Percentiles rank a stretch among this genome's conserved stretches.
Evolutionary conservation across 257 asterid genomes (phyloP).

Genomic region (Nicotiana attenuata): DNA sequence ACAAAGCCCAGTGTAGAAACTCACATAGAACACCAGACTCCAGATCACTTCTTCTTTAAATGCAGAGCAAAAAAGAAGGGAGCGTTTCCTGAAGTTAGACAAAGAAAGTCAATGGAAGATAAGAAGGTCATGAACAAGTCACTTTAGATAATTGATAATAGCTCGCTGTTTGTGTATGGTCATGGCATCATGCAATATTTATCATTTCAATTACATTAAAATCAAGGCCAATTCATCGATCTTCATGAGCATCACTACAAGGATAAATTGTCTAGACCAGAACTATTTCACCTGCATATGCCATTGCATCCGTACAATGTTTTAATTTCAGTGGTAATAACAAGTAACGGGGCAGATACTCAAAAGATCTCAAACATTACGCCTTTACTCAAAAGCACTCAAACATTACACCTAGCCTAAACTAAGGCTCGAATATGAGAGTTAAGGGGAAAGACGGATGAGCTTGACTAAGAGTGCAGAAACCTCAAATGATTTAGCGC

Average conservation of each 20-base stretch:
- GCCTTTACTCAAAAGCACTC: not conserved
- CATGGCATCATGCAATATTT: not conserved
- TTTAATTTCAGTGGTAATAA: not conserved
- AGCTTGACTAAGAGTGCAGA: not conserved
- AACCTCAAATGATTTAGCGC: not conserved
- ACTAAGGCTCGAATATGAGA: not conserved
- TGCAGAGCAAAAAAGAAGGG: not conserved
- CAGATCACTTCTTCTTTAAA: not conserved
- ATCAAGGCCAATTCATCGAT: not conserved
- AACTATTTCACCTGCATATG: not conserved
- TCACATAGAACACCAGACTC: not conserved
- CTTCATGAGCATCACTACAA: not conserved
- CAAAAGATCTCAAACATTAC: not conserved
- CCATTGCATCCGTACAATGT: not conserved
- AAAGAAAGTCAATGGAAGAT: not conserved
- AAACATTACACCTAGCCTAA: not conserved
- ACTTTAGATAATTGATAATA: not conserved
- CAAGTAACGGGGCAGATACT: not conserved
- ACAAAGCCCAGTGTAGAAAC: not conserved
- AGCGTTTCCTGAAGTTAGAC: not conserved
- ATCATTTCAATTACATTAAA: not conserved
- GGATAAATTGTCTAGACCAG: not conserved
- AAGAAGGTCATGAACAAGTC: not conserved
- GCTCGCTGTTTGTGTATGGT: not conserved
- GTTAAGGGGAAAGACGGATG: not conserved